phyloP scores from a whole-genome alignment of 169 alveolate genomes.

The Babesia divergens region DNA sequence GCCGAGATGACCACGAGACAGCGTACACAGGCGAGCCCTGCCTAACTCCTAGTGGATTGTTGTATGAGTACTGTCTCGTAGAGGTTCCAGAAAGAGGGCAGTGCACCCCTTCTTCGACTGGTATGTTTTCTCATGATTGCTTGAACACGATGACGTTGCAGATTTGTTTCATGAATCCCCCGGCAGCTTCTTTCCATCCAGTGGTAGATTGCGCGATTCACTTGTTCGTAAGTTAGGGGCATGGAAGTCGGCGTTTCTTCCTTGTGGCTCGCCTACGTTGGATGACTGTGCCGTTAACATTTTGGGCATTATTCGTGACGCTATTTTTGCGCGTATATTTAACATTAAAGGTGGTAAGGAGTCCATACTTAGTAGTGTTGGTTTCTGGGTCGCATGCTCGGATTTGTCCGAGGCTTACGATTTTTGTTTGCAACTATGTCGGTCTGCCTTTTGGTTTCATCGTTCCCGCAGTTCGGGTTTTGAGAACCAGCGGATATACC shows the following conservation, averaged over 20 bases:
- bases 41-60: too few relatives aligned
- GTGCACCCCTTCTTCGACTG: too few relatives aligned
- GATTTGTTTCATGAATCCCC: too few relatives aligned
- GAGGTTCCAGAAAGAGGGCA: too few relatives aligned
- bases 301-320: background rate
- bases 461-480: background rate
- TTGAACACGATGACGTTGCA: too few relatives aligned
- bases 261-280: too few relatives aligned
- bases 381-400: constrained; percentile 3
- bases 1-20: constrained; percentile 15
- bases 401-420: background rate
- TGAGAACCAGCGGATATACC: constrained; percentile 9
- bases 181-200: too few relatives aligned
- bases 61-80: too few relatives aligned
- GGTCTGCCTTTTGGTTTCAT: constrained; percentile 5
- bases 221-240: too few relatives aligned
- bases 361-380: background rate
- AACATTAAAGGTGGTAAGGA: background rate
- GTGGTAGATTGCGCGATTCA: too few relatives aligned
- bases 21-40: background rate
- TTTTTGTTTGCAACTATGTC: constrained; percentile 1
- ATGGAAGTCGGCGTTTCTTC: too few relatives aligned
- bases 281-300: background rate
- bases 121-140: too few relatives aligned
- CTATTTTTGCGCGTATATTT: constrained; percentile 4